Evolutionary conservation across 2,329 filamentous ascomycete genomes (phyloP).

Genomic region (Coccinonectria pachysandricola): DNA sequence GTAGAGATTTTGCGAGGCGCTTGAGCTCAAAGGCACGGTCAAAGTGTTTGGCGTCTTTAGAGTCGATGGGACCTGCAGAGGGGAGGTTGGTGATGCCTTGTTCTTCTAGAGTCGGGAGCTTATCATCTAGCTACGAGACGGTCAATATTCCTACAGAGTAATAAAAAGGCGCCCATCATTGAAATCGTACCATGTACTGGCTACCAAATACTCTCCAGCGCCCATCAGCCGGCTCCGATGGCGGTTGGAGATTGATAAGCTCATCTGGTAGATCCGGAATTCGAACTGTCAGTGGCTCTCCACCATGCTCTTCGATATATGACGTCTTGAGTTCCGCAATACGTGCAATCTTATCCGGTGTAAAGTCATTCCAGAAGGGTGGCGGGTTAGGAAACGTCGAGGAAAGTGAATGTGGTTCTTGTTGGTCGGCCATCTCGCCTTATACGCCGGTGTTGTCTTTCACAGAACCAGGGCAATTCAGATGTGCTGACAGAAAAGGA

Average conservation of each 20-base stretch:
- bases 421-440: slow-evolving; percentile 54
- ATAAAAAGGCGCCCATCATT: too few species aligned
- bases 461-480: too few species aligned
- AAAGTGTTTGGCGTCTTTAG: slow-evolving; percentile 43
- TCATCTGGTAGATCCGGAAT: slow-evolving; percentile 53
- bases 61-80: slow-evolving; percentile 27
- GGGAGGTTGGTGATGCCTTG: slow-evolving; percentile 60
- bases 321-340: slow-evolving; percentile 33
- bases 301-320: slow-evolving; percentile 23
- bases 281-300: slow-evolving; percentile 20
- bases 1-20: slow-evolving; percentile 69
- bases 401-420: slow-evolving; percentile 37
- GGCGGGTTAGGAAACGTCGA: slow-evolving; percentile 79
- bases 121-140: slow-evolving; percentile 41
- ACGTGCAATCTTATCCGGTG: slow-evolving; percentile 57
- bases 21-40: slow-evolving; percentile 61
- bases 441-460: too few species aligned
- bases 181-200: slow-evolving; percentile 39
- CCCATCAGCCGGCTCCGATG: slow-evolving; percentile 59
- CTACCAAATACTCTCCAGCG: slow-evolving; percentile 67
- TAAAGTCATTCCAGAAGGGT: slow-evolving; percentile 84
- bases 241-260: slow-evolving; percentile 70
- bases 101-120: slow-evolving; percentile 56
- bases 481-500: too few species aligned
- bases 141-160: too few species aligned